Percentiles rank a stretch among this genome's conserved stretches.
phyloP scores from a whole-genome alignment of 2,329 filamentous ascomycete genomes.

The Lasiodiplodia theobromae region DNA sequence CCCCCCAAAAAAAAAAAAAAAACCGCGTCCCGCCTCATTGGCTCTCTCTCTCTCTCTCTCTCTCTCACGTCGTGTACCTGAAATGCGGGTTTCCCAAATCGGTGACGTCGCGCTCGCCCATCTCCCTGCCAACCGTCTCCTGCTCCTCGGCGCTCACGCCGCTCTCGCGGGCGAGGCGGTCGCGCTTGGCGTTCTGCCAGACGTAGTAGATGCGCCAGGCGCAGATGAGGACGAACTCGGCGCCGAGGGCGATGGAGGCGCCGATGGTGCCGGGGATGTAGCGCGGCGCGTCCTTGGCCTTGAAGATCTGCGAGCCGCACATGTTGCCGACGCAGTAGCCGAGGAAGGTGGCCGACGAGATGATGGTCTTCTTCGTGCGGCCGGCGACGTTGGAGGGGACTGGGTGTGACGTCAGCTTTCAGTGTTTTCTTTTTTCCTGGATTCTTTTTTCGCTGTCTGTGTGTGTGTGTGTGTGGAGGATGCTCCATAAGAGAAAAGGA shows the following conservation, averaged over 20 bases:
- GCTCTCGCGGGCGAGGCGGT: slow-evolving; percentile 33
- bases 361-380: slow-evolving; percentile 56
- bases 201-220: slow-evolving; percentile 52
- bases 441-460: no score
- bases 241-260: slow-evolving; percentile 47
- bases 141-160: slow-evolving; percentile 57
- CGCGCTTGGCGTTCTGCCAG: slow-evolving; percentile 47
- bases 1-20: background rate
- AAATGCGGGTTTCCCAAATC: slow-evolving; percentile 51
- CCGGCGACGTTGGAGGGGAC: slow-evolving; percentile 56
- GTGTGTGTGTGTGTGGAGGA: no score
- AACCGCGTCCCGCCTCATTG: no score
- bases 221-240: slow-evolving; percentile 40
- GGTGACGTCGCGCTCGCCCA: slow-evolving; percentile 54
- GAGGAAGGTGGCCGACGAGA: slow-evolving; percentile 55
- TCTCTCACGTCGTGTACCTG: slow-evolving; percentile 21
- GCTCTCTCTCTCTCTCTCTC: background rate
- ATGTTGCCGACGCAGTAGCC: slow-evolving; percentile 59
- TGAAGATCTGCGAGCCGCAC: slow-evolving; percentile 57
- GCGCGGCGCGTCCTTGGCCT: slow-evolving; percentile 51
- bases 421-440: no score
- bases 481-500: background rate
- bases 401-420: background rate
- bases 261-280: slow-evolving; percentile 54
- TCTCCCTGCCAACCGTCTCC: slow-evolving; percentile 54